Base-by-base conservation (phyloP, 345 rosid genomes). In the Lepidium aucheri region DNA sequence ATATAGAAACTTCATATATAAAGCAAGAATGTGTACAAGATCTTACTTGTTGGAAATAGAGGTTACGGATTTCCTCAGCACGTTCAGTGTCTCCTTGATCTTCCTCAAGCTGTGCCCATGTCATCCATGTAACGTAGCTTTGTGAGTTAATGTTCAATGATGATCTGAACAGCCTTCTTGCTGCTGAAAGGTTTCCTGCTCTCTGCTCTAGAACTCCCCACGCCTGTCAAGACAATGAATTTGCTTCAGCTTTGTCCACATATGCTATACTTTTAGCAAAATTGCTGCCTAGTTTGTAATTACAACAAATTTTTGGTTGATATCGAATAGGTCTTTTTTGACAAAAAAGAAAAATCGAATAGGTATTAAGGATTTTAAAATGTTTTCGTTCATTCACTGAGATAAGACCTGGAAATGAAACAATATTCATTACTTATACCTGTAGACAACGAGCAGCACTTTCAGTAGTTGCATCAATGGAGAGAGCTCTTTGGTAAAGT, bases 131-230 rank as follows among this genome's bases (percentile, higher is more conserved):
- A 57, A 94, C 76, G 42, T 85, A 94, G 71, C 97, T 90, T 79
- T 88, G 96, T 56, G 97, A 88, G 74, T 88, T 88, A 53, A 90
- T 77, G 73, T 82, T 82, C 52, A 90, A 54, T 5, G 97, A 94
- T 24, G 99, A 83, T 77, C 97, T 84, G 45, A 88, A 88, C 53
- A 94, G 75, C 83, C 97, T 82, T 58, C 99, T 80, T 16, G 97
- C 96, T 16, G 91, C 85, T 9, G 97, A 88, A 26, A 88, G 39
- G 72, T 94, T 94, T 41, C 99, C 95, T 39, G 65, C 84, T 83
- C 92, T 88, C 56, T 94, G 89, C 74, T 94, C 99, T 59, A 94
- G 69, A 75, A 90, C 97, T 67, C 99, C 99, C 97, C 97, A 94
- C 22, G 96, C 97, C 97, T 94, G 79, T 57, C 50, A 45, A 39